Evolutionary conservation across 2,329 filamentous ascomycete genomes (phyloP), one percentile per base, ranked within the genome.

Genomic region (Lasiodiplodia sp.): DNA sequence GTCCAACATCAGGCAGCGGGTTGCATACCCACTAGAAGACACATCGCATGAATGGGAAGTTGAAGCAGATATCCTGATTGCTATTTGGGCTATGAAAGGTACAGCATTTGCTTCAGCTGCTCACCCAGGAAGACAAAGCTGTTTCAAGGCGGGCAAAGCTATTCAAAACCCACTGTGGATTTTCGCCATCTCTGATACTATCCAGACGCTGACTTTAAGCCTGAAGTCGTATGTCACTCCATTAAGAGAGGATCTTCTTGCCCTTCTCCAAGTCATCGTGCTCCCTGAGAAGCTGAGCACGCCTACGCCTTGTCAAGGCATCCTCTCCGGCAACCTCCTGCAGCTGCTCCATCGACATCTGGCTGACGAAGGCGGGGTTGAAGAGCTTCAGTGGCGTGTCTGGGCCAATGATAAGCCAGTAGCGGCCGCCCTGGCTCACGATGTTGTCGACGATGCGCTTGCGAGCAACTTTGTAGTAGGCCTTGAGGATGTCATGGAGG

Each of bases 361-460:
- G 70, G 21, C 84, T 76, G 0, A 91, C 82, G 51, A 86, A 85
- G 0, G 81, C 75, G 0, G 87, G 81, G 0, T 81, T 84, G 53
- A 92, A 84, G 0, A 87, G 77, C 11, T 77, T 80, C 2, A 90
- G 77, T 0, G 88, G 88, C 6, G 85, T 85, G 0, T 81, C 71
- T 0, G 81, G 73, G 0, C 85, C 83, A 1, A 77, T 78, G 0
- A 91, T 76, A 0, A 92, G 80, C 69, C 82, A 82, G 72, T 88
- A 78, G 53, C 86, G 84, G 1, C 87, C 79, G 0, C 84, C 87
- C 70, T 91, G 89, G 70, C 85, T 84, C 72, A 83, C 88, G 1
- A 93, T 76, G 3, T 82, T 85, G 71, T 92, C 90, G 1, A 90
- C 83, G 68, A 92, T 91, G 0, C 88, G 84, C 72, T 87, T 86